Base-by-base conservation (phyloP, 176 grass and related monocot genomes). In the Aechmea fasciata region DNA sequence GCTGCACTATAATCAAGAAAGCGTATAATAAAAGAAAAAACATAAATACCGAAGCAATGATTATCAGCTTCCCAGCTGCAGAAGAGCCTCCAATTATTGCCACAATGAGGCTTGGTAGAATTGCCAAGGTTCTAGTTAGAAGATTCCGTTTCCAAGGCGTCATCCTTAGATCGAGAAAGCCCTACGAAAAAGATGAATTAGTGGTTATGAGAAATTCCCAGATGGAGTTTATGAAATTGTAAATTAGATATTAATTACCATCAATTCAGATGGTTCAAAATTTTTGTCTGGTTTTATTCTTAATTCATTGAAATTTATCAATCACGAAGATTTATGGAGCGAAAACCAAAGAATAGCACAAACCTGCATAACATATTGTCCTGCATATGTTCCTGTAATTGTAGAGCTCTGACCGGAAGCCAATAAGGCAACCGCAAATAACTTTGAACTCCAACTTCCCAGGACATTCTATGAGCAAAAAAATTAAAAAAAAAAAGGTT, bases 321-420 rank as follows among this genome's bases (percentile, higher is more conserved):
- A 41, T 41, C 33, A 41, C 4, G 1, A 6, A 41, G 33, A 41
- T 41, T 41, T 41, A 41, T 1, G 33, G 33, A 41, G 33, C 33
- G 33, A 41, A 41, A 41, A 41, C 33, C 4, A 41, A 5, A 41
- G 63, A 10, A 78, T 71, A 26, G 15, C 47, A 69, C 11, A 72
- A 69, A 92, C 94, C 94, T 97, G 94, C 94, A 97, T 97, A 50
- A 92, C 94, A 69, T 97, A 97, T 72, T 92, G 94, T 63, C 94
- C 93, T 6, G 94, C 94, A 77, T 97, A 97, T 15, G 94, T 97
- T 78, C 94, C 94, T 0, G 89, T 97, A 73, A 97, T 97, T 75
- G 94, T 92, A 76, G 94, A 97, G 83, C 89, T 97, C 68, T 97
- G 94, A 70, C 94, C 94, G 69, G 89, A 97, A 50, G 94, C 94